A percentile compares a stretch with the other conserved stretches of the same genome.
Conservation (phyloP, 495 filamentous ascomycete genomes). For the Penicillium simplicissimum region DNA sequence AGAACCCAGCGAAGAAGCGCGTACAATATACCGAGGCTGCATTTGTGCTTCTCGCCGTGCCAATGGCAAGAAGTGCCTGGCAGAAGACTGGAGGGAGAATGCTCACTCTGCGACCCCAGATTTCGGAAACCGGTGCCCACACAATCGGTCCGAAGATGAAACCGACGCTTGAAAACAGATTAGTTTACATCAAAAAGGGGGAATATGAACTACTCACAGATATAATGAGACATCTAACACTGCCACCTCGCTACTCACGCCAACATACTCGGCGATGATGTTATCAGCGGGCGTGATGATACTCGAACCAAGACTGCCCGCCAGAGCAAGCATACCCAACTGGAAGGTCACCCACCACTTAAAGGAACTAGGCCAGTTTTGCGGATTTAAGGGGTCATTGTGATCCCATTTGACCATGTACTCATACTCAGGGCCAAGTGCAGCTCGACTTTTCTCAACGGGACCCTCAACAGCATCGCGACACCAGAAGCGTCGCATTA, state of each 20-base stretch:
- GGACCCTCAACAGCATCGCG: not conserved
- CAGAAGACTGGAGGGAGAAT: slow-evolving; percentile 50
- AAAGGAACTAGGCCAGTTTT: slow-evolving; percentile 45
- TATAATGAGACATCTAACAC: slow-evolving; percentile 8
- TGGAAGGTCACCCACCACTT: slow-evolving; percentile 53
- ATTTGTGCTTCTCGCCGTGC: slow-evolving; percentile 39
- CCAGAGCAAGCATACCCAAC: slow-evolving; percentile 51
- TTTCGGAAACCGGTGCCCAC: slow-evolving; percentile 45
- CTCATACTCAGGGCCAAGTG: slow-evolving; percentile 7
- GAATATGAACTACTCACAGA: not conserved
- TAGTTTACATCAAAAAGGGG: not conserved
- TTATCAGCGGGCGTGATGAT: slow-evolving; percentile 51
- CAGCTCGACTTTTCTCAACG: not conserved
- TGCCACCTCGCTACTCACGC: slow-evolving; percentile 36
- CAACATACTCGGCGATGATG: slow-evolving; percentile 38
- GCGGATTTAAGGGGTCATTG: slow-evolving; percentile 38
- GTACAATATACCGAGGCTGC: slow-evolving; percentile 40
- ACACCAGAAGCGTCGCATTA: not conserved
- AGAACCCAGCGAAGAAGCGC: slow-evolving; percentile 50
- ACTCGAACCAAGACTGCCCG: slow-evolving; percentile 48
- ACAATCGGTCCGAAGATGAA: slow-evolving; percentile 31
- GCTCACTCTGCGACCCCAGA: slow-evolving; percentile 40
- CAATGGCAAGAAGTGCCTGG: slow-evolving; percentile 47
- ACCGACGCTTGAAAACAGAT: slow-evolving; percentile 12
- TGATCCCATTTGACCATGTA: slow-evolving; percentile 14